A percentile compares a stretch with the other conserved stretches of the same genome.
Conservation (phyloP, 78 protist species). For the Cavenderia fasciculata region DNA sequence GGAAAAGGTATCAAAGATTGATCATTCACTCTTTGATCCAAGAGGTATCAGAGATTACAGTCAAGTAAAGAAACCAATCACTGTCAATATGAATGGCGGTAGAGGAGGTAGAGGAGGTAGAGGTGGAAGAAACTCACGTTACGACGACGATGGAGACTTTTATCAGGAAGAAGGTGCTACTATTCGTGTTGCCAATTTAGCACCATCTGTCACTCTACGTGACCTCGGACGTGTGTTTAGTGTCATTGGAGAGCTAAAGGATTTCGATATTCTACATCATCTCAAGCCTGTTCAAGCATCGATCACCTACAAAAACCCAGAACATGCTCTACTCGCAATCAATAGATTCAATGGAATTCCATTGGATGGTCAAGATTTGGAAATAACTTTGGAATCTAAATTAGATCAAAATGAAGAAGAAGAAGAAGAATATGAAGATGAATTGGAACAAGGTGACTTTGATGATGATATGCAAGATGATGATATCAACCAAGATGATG, state of each 20-base stretch:
- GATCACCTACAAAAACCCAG: slow-evolving; percentile 13
- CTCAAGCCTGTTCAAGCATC: neutral
- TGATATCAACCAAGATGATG: neutral
- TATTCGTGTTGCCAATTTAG: slow-evolving; percentile 14
- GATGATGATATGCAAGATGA: neutral
- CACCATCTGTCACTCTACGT: slow-evolving; percentile 3
- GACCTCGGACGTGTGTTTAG: slow-evolving; percentile 25
- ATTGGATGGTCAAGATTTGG: slow-evolving; percentile 20
- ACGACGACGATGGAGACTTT: neutral
- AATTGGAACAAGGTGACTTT: neutral
- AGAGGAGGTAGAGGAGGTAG: neutral
- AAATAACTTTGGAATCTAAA: no score
- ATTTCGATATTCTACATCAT: slow-evolving; percentile 24
- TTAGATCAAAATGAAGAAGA: no score
- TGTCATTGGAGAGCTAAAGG: slow-evolving; percentile 36
- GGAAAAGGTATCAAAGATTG: no score
- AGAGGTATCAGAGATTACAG: slow-evolving; percentile 68
- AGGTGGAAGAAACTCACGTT: neutral
- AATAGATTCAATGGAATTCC: slow-evolving; percentile 52
- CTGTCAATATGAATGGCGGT: neutral
- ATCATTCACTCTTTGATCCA: slow-evolving; percentile 62
- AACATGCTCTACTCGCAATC: slow-evolving; percentile 25
- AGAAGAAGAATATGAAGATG: neutral
- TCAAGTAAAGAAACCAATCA: slow-evolving; percentile 15
- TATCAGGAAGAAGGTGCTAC: slow-evolving; percentile 3